Evolutionary conservation across 2,329 filamentous ascomycete species (phyloP).

Genomic region (Cyphellophora attinorum): DNA sequence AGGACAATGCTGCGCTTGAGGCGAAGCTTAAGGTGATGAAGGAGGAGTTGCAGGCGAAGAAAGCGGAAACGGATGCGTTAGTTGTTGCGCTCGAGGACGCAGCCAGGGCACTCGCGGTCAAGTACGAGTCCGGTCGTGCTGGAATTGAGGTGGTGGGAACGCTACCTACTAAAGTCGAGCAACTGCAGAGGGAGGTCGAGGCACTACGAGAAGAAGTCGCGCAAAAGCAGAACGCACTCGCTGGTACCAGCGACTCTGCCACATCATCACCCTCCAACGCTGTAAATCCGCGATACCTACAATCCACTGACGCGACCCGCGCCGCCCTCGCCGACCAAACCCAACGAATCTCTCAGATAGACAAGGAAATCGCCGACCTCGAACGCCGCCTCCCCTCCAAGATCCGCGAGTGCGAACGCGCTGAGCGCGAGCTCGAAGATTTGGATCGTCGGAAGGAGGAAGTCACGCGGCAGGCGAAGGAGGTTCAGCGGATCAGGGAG

Average conservation of each 20-base stretch:
- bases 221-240: conserved; percentile 28
- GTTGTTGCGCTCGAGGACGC: conserved; percentile 63
- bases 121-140: conserved; percentile 31
- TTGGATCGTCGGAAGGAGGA: conserved; percentile 36
- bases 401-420: conserved; percentile 32
- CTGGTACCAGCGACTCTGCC: conserved; percentile 12
- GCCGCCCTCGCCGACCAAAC: conserved; percentile 30
- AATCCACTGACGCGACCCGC: conserved; percentile 26
- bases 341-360: conserved; percentile 29
- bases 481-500: conserved; percentile 30
- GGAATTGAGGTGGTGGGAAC: conserved; percentile 37
- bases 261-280: conserved; percentile 1
- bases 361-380: conserved; percentile 30
- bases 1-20: conserved; percentile 74
- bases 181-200: conserved; percentile 30
- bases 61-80: conserved; percentile 66
- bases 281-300: conserved; percentile 12
- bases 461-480: conserved; percentile 37
- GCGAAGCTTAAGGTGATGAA: conserved; percentile 61
- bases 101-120: conserved; percentile 53
- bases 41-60: conserved; percentile 65
- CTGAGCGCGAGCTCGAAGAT: conserved; percentile 32
- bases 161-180: conserved; percentile 31
- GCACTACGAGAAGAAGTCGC: conserved; percentile 32
- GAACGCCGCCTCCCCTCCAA: conserved; percentile 35